Conservation (phyloP, 768 basidiomycete species). For the Auriscalpium microsporum region DNA sequence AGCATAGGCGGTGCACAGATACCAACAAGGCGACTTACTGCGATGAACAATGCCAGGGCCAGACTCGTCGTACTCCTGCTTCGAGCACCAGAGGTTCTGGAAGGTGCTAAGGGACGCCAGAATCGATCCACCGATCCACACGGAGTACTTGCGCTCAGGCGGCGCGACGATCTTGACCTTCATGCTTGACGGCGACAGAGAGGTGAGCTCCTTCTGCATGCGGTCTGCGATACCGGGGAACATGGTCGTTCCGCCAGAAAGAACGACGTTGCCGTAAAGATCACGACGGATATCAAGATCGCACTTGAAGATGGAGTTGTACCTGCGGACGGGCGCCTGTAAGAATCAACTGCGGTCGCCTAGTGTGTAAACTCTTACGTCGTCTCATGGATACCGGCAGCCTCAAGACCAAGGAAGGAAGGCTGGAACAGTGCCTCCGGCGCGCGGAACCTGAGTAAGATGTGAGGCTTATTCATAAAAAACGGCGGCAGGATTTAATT, state of each 20-base stretch:
- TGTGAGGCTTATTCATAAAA: neutral
- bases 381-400: constrained; percentile 75
- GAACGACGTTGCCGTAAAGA: constrained; percentile 74
- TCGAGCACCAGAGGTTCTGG: constrained; percentile 94
- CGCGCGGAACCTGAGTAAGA: constrained; percentile 38
- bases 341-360: neutral
- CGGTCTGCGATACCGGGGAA: constrained; percentile 95
- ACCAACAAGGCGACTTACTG: constrained; percentile 31
- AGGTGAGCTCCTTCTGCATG: constrained; percentile 89
- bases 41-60: constrained; percentile 76
- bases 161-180: constrained; percentile 94
- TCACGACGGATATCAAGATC: constrained; percentile 82
- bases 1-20: neutral
- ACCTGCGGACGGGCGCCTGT: constrained; percentile 22
- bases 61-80: constrained; percentile 87
- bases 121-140: constrained; percentile 89
- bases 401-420: constrained; percentile 58
- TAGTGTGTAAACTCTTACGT: constrained; percentile 29
- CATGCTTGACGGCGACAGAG: constrained; percentile 80
- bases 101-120: constrained; percentile 87
- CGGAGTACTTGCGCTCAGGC: constrained; percentile 91
- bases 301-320: constrained; percentile 57
- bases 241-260: constrained; percentile 61
- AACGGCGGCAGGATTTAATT: neutral
- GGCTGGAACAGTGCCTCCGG: constrained; percentile 55